Evolutionary conservation across 2,329 filamentous ascomycete species (phyloP).

Genomic region (Corynespora cassiicola): DNA sequence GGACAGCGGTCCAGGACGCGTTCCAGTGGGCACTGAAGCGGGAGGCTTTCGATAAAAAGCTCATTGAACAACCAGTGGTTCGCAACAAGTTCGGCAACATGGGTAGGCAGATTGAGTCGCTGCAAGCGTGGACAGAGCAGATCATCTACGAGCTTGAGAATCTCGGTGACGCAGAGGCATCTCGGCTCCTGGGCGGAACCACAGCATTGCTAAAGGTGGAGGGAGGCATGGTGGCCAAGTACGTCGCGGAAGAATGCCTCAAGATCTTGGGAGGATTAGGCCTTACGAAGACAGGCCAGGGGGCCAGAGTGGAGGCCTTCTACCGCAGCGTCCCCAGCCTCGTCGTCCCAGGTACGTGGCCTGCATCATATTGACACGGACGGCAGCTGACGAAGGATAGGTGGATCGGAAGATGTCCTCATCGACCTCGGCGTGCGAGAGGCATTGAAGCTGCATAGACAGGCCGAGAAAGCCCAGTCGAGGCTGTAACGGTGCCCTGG

Average conservation of each 20-base stretch:
- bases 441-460: conserved; percentile 32
- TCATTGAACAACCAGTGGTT: conserved; percentile 42
- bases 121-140: conserved; percentile 39
- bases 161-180: conserved; percentile 23
- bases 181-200: conserved; percentile 27
- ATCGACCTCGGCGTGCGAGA: conserved; percentile 38
- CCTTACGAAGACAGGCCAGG: conserved; percentile 33
- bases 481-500: conserved; percentile 24
- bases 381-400: conserved; percentile 11
- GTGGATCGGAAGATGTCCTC: conserved; percentile 35
- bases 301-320: conserved; percentile 34
- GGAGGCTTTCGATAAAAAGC: conserved; percentile 37
- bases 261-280: conserved; percentile 32
- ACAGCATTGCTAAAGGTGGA: conserved; percentile 34
- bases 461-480: conserved; percentile 28
- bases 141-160: conserved; percentile 33
- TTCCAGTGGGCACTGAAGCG: conserved; percentile 37
- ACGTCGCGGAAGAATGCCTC: conserved; percentile 33
- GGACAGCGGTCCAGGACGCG: conserved; percentile 35
- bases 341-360: conserved; percentile 23
- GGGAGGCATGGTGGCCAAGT: conserved; percentile 30
- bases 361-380: too few species aligned
- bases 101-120: conserved; percentile 31
- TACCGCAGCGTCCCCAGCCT: conserved; percentile 29
- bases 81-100: conserved; percentile 40